Conservation (phyloP, 176 grass and related monocot species). For the Hordeum marinum region DNA sequence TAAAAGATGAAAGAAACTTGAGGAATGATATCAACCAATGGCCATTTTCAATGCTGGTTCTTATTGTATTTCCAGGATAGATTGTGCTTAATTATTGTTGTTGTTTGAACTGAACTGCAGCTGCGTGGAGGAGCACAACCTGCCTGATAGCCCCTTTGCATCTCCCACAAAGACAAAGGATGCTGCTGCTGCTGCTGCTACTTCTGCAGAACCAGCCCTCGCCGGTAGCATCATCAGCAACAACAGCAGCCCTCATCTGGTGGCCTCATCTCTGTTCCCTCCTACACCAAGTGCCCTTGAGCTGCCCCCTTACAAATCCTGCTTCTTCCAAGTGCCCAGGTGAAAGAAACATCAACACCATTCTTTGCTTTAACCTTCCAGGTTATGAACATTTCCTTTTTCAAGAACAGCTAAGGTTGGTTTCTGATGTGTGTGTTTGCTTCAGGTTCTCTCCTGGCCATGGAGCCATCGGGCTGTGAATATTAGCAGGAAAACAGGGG, state of each 20-base stretch:
- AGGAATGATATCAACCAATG: constrained; percentile 10
- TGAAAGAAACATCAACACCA: constrained; percentile 23
- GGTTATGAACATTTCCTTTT: too few relatives aligned
- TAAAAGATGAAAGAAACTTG: constrained; percentile 13
- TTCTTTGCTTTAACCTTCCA: background rate
- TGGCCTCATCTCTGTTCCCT: constrained; percentile 51
- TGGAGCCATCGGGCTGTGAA: constrained; percentile 86
- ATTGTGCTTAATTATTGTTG: background rate
- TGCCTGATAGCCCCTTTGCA: constrained; percentile 77
- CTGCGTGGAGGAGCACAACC: constrained; percentile 65
- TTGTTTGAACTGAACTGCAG: constrained; percentile 39
- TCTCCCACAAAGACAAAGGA: constrained; percentile 54
- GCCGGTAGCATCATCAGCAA: background rate
- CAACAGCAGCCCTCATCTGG: constrained; percentile 28
- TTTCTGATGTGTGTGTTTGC: background rate
- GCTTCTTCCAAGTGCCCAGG: constrained; percentile 89
- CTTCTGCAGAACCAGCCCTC: constrained; percentile 5
- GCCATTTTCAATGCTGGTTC: background rate
- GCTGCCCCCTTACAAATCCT: constrained; percentile 57
- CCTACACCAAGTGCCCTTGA: constrained; percentile 47
- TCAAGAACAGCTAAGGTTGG: too few relatives aligned
- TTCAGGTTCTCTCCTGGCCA: constrained; percentile 69
- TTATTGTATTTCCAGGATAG: constrained; percentile 9
- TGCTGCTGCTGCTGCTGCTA: constrained; percentile 7
- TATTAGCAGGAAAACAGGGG: constrained; percentile 15